Conservation (phyloP, 2,329 filamentous ascomycete species). For the Didymella pinodella region DNA sequence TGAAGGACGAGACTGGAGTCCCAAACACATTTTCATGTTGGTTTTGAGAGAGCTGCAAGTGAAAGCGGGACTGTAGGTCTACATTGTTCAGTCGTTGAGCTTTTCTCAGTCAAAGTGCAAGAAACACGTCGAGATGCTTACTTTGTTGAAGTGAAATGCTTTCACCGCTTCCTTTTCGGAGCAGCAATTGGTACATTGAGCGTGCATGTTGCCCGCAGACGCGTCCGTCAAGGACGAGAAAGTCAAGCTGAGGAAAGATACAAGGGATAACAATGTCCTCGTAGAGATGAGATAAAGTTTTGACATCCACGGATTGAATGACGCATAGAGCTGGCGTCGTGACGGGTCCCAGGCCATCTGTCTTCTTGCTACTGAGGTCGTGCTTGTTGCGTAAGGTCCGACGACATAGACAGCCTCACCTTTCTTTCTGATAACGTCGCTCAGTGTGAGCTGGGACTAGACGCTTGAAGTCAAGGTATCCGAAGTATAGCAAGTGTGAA, state of each 20-base stretch:
- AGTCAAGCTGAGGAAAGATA: background rate
- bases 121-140: background rate
- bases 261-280: background rate
- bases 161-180: background rate
- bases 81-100: background rate
- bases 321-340: too few relatives aligned
- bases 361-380: too few relatives aligned
- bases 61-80: background rate
- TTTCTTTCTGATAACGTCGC: too few relatives aligned
- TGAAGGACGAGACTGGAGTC: too few relatives aligned
- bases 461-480: too few relatives aligned
- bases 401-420: too few relatives aligned
- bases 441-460: too few relatives aligned
- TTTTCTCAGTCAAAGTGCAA: background rate
- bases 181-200: background rate
- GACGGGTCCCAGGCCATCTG: too few relatives aligned
- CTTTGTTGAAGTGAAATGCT: background rate
- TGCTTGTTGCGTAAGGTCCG: too few relatives aligned
- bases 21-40: background rate
- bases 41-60: background rate
- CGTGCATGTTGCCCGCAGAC: background rate
- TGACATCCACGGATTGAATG: too few relatives aligned
- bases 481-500: too few relatives aligned
- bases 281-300: too few relatives aligned
- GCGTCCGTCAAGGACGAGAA: background rate